Percentiles rank a stretch among this genome's conserved stretches.
These are phyloP conservation scores for Trichoderma aggressivum DNA, from an alignment of 2,329 filamentous ascomycete species.

Conservation along the genomic window DNA sequence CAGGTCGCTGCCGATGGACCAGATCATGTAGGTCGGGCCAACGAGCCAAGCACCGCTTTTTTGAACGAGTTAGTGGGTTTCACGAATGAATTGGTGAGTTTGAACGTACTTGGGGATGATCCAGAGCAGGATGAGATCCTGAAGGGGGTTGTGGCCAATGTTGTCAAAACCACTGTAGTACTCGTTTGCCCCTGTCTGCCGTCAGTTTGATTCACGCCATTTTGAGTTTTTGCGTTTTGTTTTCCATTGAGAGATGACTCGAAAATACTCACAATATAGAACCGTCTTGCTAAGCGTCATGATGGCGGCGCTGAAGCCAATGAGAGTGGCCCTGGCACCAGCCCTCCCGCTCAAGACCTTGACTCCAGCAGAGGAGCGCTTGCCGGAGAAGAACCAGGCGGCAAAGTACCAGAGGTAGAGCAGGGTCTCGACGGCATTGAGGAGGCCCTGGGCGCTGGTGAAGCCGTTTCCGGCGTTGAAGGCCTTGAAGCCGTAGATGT, in stretches of 20 bases:
- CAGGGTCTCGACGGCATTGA: slow-evolving; percentile 67
- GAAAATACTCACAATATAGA: slow-evolving; percentile 49
- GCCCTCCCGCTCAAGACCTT: slow-evolving; percentile 39
- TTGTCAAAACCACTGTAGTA: slow-evolving; percentile 54
- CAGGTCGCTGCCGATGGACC: slow-evolving; percentile 47
- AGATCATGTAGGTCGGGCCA: slow-evolving; percentile 51
- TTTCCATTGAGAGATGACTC: not conserved
- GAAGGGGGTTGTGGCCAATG: slow-evolving; percentile 52
- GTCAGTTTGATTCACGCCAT: not conserved
- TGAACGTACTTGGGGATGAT: slow-evolving; percentile 54
- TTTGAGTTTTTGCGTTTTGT: not conserved
- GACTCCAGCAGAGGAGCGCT: slow-evolving; percentile 23
- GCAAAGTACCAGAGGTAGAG: slow-evolving; percentile 59
- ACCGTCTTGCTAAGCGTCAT: slow-evolving; percentile 63
- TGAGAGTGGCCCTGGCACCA: slow-evolving; percentile 44
- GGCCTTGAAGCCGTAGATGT: slow-evolving; percentile 76
- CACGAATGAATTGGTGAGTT: not conserved
- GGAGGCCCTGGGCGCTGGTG: slow-evolving; percentile 66
- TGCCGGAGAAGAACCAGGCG: slow-evolving; percentile 30
- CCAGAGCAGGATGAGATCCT: slow-evolving; percentile 50
- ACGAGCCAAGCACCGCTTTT: slow-evolving; percentile 54
- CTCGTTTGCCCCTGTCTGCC: slow-evolving; percentile 50
- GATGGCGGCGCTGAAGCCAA: slow-evolving; percentile 52
- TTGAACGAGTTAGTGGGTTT: not conserved
- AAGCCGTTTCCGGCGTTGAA: slow-evolving; percentile 69